Evolutionary conservation across 2,329 filamentous ascomycete genomes (phyloP).

Genomic region (Aspergillus fructus): DNA sequence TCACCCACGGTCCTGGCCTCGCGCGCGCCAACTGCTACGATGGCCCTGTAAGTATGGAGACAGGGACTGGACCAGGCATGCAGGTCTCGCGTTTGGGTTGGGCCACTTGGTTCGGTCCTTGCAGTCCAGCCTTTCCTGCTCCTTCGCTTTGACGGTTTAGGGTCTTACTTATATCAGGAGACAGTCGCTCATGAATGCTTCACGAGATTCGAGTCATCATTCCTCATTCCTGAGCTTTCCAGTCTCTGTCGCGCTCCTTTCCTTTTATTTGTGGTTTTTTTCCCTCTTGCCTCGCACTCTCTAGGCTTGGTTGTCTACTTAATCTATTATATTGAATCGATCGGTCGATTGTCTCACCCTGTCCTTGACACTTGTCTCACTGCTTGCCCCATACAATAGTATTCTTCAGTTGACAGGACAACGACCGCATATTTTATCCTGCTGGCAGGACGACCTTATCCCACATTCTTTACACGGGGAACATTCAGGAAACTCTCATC

Average conservation of each 20-base stretch:
- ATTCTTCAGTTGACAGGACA: slow-evolving; percentile 17
- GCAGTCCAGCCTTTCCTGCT: slow-evolving; percentile 15
- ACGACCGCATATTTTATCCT: slow-evolving; percentile 22
- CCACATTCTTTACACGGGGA: slow-evolving; percentile 17
- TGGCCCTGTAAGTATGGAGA: slow-evolving; percentile 9
- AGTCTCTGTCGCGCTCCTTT: slow-evolving; percentile 15
- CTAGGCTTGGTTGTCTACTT: slow-evolving; percentile 12
- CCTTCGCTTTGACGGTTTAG: not conserved
- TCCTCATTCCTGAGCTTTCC: slow-evolving; percentile 19
- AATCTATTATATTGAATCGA: slow-evolving; percentile 8
- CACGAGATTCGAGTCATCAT: slow-evolving; percentile 13
- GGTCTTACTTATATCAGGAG: slow-evolving; percentile 18
- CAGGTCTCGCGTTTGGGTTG: slow-evolving; percentile 13
- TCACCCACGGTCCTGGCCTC: slow-evolving; percentile 12
- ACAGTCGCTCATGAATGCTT: slow-evolving; percentile 13
- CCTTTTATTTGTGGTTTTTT: slow-evolving; percentile 18
- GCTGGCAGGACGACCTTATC: slow-evolving; percentile 29
- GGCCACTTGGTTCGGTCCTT: slow-evolving; percentile 10
- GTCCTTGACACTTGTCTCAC: slow-evolving; percentile 16
- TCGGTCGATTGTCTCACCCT: slow-evolving; percentile 7
- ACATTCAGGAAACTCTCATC: slow-evolving; percentile 3
- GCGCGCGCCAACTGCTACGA: slow-evolving; percentile 16
- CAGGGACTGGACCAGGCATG: slow-evolving; percentile 13
- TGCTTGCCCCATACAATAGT: slow-evolving; percentile 7
- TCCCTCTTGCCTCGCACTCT: slow-evolving; percentile 16